Evolutionary conservation across 192 early-diverging fungal genomes (phyloP).

Genomic region (Gryganskiella cystojenkinii): DNA sequence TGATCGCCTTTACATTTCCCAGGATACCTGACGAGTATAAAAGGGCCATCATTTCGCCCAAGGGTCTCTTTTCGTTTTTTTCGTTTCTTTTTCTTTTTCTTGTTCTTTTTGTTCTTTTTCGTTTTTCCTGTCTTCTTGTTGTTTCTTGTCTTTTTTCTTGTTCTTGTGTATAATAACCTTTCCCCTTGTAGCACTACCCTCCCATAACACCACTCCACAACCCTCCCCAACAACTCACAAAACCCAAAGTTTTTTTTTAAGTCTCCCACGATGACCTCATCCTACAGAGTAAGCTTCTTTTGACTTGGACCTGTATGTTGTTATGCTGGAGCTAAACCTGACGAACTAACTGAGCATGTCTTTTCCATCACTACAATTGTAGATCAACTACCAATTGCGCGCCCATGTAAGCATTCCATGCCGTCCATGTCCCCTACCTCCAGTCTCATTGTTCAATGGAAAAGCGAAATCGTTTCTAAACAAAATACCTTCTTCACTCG

Average conservation of each 20-base stretch:
- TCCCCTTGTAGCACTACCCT: constrained; percentile 17
- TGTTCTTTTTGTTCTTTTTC: constrained; percentile 12
- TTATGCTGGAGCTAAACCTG: neutral
- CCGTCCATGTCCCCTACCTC: neutral
- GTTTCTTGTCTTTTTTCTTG: constrained; percentile 11
- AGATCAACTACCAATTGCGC: constrained; percentile 60
- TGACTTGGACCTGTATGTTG: neutral
- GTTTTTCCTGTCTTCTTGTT: constrained; percentile 17
- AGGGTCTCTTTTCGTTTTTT: constrained; percentile 13
- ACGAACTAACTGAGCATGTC: neutral
- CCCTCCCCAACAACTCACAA: constrained; percentile 3
- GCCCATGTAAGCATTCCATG: constrained; percentile 47
- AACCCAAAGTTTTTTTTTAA: neutral
- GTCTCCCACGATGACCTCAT: constrained; percentile 48
- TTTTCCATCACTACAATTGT: neutral
- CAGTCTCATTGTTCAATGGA: neutral
- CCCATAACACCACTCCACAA: neutral
- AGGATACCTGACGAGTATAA: constrained; percentile 9
- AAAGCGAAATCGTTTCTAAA: neutral
- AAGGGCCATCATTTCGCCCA: constrained; percentile 5
- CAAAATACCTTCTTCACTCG: constrained; percentile 61
- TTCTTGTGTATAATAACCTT: constrained; percentile 6
- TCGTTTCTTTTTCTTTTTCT: constrained; percentile 13
- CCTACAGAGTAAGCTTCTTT: constrained; percentile 51
- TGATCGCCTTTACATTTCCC: neutral